phyloP scores from a whole-genome alignment of 2,329 filamentous ascomycete species.

The Curvularia spicifera region DNA sequence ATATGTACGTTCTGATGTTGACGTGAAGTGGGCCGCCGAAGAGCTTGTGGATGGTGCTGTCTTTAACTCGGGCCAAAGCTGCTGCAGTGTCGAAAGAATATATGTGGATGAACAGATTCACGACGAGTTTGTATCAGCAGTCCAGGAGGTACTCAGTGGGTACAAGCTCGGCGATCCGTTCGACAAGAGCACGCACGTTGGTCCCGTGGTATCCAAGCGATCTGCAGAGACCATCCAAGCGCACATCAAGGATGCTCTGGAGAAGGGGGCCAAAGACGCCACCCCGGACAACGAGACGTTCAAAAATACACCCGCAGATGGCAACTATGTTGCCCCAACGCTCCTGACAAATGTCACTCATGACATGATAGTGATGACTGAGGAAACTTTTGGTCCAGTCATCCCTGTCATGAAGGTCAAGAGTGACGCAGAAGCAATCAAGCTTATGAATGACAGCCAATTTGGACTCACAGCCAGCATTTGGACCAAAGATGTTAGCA shows the following conservation, averaged over 20 bases:
- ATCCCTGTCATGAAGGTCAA: constrained; percentile 89
- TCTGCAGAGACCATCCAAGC: constrained; percentile 77
- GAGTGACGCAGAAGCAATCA: constrained; percentile 78
- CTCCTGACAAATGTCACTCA: constrained; percentile 81
- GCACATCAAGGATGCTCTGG: constrained; percentile 82
- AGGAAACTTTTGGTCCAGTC: constrained; percentile 94
- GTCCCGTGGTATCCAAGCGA: constrained; percentile 83
- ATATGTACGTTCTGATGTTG: constrained; percentile 84
- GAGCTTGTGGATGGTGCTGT: constrained; percentile 96
- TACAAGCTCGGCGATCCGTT: constrained; percentile 91
- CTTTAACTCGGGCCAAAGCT: constrained; percentile 98
- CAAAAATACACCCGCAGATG: constrained; percentile 71
- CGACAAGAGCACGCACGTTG: constrained; percentile 78
- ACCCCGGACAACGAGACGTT: constrained; percentile 86
- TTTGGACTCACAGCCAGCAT: constrained; percentile 96
- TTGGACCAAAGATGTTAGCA: constrained; percentile 86
- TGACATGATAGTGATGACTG: constrained; percentile 85
- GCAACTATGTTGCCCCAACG: constrained; percentile 88
- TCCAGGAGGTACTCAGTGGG: constrained; percentile 76
- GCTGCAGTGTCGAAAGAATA: constrained; percentile 88
- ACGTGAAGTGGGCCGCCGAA: constrained; percentile 87
- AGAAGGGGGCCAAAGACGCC: constrained; percentile 81
- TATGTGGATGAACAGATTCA: constrained; percentile 88
- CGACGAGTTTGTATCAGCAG: constrained; percentile 78
- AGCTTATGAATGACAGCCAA: constrained; percentile 91